A percentile compares a stretch with the other conserved stretches of the same genome.
phyloP scores from a whole-genome alignment of 2,329 filamentous ascomycete species.

The Mariannaea sp. region DNA sequence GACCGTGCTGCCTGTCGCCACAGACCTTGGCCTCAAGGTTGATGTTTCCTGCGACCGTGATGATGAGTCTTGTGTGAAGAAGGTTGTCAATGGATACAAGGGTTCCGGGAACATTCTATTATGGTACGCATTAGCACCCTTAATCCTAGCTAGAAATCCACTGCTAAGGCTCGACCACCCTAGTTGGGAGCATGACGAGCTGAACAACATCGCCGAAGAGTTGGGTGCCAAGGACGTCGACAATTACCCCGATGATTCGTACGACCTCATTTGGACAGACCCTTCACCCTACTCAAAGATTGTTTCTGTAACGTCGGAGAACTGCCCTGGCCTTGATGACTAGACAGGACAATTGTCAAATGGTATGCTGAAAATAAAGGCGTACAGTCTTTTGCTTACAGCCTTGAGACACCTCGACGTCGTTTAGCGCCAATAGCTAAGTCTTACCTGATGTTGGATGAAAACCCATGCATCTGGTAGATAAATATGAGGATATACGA shows the following conservation, averaged over 20 bases:
- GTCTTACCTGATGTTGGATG: no score
- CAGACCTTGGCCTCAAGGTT: slow-evolving; percentile 58
- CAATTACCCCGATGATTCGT: slow-evolving; percentile 56
- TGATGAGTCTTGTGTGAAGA: slow-evolving; percentile 58
- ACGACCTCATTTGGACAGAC: slow-evolving; percentile 62
- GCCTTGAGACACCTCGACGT: no score
- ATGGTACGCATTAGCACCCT: slow-evolving; percentile 43
- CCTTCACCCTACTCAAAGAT: slow-evolving; percentile 55
- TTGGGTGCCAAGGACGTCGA: slow-evolving; percentile 57
- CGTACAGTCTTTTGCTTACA: no score
- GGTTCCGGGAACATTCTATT: slow-evolving; percentile 63
- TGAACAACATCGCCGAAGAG: slow-evolving; percentile 56
- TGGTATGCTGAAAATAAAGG: no score
- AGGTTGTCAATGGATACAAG: slow-evolving; percentile 52
- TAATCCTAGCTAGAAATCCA: no score
- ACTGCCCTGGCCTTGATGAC: slow-evolving; percentile 58
- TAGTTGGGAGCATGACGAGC: slow-evolving; percentile 62
- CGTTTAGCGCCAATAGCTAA: no score
- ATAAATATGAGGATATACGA: no score
- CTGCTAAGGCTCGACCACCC: no score
- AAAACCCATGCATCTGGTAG: no score
- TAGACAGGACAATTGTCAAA: no score
- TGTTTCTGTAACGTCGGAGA: slow-evolving; percentile 52
- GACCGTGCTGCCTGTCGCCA: slow-evolving; percentile 61
- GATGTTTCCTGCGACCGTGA: slow-evolving; percentile 62